These are phyloP conservation scores for Coniferiporia weirii DNA, from an alignment of 1,284 basidiomycete genomes.

Conservation along the genomic window DNA sequence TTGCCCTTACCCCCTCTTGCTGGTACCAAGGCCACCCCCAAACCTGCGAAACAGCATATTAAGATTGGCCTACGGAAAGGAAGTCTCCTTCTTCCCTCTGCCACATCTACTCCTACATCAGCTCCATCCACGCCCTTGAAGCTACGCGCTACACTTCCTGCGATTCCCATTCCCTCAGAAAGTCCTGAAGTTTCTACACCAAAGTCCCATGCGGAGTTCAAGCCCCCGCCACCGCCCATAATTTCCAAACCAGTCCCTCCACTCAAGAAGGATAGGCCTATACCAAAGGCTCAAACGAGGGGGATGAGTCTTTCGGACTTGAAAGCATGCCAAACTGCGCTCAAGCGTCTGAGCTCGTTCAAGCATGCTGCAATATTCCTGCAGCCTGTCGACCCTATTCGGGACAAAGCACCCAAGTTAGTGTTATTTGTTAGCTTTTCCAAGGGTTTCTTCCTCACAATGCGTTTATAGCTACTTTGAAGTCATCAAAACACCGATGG, in stretches of 20 bases:
- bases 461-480: constrained; percentile 70
- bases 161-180: constrained; percentile 14
- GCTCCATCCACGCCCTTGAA: neutral
- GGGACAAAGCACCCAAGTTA: constrained; percentile 81
- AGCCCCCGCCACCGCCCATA: constrained; percentile 14
- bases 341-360: constrained; percentile 76
- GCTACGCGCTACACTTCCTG: constrained; percentile 8
- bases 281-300: constrained; percentile 69
- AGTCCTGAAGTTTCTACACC: constrained; percentile 25
- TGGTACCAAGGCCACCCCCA: constrained; percentile 42
- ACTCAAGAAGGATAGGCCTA: constrained; percentile 40
- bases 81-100: constrained; percentile 3
- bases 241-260: constrained; percentile 3
- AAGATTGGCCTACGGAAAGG: constrained; percentile 31
- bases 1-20: constrained; percentile 24
- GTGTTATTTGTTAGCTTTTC: constrained; percentile 23
- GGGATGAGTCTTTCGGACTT: constrained; percentile 83
- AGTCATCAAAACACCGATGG: constrained; percentile 92
- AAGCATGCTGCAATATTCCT: constrained; percentile 74
- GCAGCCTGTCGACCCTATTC: constrained; percentile 86
- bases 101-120: neutral
- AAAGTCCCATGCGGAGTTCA: constrained; percentile 28
- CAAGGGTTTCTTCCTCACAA: constrained; percentile 14
- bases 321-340: constrained; percentile 71
- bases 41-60: constrained; percentile 35